Conservation (phyloP, 1,284 basidiomycete genomes). For the Fomes fomentarius region DNA sequence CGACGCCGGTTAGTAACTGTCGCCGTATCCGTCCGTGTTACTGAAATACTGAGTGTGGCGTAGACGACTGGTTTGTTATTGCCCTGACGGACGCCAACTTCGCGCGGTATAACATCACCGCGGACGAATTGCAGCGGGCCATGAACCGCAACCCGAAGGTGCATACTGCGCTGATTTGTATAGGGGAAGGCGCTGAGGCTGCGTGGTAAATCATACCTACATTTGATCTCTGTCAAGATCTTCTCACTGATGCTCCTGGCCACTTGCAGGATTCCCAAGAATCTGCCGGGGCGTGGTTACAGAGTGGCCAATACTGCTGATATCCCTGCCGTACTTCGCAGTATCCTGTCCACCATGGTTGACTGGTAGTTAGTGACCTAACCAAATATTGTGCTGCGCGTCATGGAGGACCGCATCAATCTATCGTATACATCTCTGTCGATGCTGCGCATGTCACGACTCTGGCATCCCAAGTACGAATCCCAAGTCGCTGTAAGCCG, state of each 20-base stretch:
- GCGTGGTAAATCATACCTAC: conserved; percentile 47
- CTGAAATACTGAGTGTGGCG: background rate
- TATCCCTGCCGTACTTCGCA: conserved; percentile 43
- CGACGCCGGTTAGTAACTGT: conserved; percentile 52
- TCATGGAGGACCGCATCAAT: no score
- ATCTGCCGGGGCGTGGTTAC: conserved; percentile 44
- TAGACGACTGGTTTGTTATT: conserved; percentile 73
- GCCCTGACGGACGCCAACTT: conserved; percentile 73
- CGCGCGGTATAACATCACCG: conserved; percentile 61
- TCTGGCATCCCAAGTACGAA: no score
- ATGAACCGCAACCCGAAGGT: conserved; percentile 68
- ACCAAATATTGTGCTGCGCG: no score
- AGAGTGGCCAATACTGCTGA: conserved; percentile 42
- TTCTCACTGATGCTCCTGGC: background rate
- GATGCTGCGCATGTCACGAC: no score
- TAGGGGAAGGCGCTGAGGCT: conserved; percentile 69
- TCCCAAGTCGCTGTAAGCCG: no score
- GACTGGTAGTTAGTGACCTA: conserved; percentile 26
- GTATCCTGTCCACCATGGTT: conserved; percentile 43
- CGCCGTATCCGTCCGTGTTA: background rate
- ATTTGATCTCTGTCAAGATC: background rate
- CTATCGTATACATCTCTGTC: no score
- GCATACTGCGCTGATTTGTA: conserved; percentile 66
- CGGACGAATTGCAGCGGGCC: conserved; percentile 55
- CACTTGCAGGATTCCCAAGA: conserved; percentile 54